These are phyloP conservation scores for Candida pseudoviswanathii DNA, from an alignment of 1,139 yeast genomes.

Conservation along the genomic window DNA sequence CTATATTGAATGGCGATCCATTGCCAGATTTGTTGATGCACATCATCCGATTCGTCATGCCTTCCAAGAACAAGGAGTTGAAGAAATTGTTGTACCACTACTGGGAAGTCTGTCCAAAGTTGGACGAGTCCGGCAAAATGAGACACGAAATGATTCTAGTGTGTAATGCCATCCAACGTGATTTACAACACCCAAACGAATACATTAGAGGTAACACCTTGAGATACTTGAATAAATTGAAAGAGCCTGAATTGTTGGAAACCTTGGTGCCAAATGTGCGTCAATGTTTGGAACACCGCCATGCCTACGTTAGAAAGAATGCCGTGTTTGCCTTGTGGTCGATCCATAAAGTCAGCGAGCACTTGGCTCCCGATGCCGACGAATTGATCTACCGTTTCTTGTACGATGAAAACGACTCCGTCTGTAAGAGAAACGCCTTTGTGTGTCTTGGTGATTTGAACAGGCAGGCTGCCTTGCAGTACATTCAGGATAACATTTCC, in stretches of 20 bases:
- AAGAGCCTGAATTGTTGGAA: slow-evolving; percentile 91
- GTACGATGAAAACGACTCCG: slow-evolving; percentile 83
- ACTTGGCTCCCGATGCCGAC: slow-evolving; percentile 92
- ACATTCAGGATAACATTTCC: slow-evolving; percentile 70
- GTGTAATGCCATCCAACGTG: slow-evolving; percentile 96
- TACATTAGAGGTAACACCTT: slow-evolving; percentile 94
- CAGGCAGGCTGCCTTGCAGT: slow-evolving; percentile 82
- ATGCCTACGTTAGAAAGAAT: slow-evolving; percentile 96
- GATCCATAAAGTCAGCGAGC: slow-evolving; percentile 79
- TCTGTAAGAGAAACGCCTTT: slow-evolving; percentile 95
- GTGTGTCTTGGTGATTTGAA: slow-evolving; percentile 82
- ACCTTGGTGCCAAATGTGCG: slow-evolving; percentile 94
- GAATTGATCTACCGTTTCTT: slow-evolving; percentile 77
- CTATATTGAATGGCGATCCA: slow-evolving; percentile 91
- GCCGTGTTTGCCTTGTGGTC: slow-evolving; percentile 91
- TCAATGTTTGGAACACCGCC: slow-evolving; percentile 91
- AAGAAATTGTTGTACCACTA: slow-evolving; percentile 92
- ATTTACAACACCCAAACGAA: slow-evolving; percentile 97
- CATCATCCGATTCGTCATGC: slow-evolving; percentile 95
- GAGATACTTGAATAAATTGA: slow-evolving; percentile 85
- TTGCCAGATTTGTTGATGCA: slow-evolving; percentile 97
- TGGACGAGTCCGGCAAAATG: slow-evolving; percentile 84
- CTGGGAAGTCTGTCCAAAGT: slow-evolving; percentile 98
- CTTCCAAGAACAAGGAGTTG: slow-evolving; percentile 85
- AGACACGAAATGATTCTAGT: slow-evolving; percentile 98